Percentiles rank a stretch among this genome's conserved stretches.
phyloP scores from a whole-genome alignment of 345 rosid species.

The Hibiscus mutabilis region DNA sequence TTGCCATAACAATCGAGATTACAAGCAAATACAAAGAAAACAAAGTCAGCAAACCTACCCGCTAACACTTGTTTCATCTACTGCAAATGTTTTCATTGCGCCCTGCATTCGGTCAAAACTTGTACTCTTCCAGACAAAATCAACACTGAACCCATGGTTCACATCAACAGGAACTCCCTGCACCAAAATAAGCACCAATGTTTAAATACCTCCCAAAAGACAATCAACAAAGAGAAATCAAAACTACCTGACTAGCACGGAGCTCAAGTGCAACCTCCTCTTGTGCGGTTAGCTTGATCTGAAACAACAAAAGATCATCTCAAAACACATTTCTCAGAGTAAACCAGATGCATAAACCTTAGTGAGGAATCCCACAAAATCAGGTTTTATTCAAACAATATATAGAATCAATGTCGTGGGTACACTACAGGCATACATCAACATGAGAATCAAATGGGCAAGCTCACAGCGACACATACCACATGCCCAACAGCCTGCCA shows the following conservation, averaged over 20 bases:
- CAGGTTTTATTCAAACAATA: not conserved
- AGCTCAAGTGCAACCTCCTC: constrained; percentile 99
- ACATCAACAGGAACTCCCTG: constrained; percentile 96
- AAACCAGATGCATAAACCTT: not conserved
- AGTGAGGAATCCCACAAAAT: not conserved
- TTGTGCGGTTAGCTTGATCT: constrained; percentile 96
- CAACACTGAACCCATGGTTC: constrained; percentile 94
- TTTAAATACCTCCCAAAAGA: not conserved
- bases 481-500: constrained; percentile 99
- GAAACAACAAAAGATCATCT: constrained; percentile 16
- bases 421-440: not conserved
- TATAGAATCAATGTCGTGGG: not conserved
- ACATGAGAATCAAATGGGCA: not conserved
- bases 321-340: not conserved
- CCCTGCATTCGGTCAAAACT: constrained; percentile 99
- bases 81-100: constrained; percentile 99
- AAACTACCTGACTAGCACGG: constrained; percentile 86
- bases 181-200: constrained; percentile 12
- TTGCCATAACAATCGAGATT: not conserved
- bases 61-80: constrained; percentile 99
- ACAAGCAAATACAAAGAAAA: not conserved
- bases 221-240: constrained; percentile 1
- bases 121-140: constrained; percentile 99
- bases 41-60: constrained; percentile 51
- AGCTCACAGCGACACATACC: constrained; percentile 41